Evolutionary conservation across 1,284 basidiomycete species (phyloP).

Genomic region (Moniliella sp.): DNA sequence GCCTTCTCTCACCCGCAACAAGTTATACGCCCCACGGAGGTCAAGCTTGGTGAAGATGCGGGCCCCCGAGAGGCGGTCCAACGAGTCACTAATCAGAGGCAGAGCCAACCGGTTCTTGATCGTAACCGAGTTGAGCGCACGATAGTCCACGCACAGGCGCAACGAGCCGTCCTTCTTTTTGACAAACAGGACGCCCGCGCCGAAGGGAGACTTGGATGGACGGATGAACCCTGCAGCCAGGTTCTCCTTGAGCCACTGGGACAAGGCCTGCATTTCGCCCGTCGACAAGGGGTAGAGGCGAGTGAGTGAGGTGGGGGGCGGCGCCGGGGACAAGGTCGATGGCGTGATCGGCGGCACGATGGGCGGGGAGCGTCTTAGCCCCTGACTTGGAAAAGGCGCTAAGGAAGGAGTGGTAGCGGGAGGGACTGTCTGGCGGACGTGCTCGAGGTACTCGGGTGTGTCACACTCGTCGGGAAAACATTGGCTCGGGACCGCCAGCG

Average conservation of each 20-base stretch:
- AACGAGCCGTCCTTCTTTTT: slow-evolving; percentile 15
- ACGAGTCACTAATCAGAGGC: slow-evolving; percentile 2
- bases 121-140: slow-evolving; percentile 5
- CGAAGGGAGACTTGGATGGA: slow-evolving; percentile 1
- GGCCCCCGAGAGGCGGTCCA: slow-evolving; percentile 1
- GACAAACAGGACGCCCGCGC: slow-evolving; percentile 1
- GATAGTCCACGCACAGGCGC: slow-evolving; percentile 37
- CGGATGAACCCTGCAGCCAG: slow-evolving; percentile 3
- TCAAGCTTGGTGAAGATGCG: slow-evolving; percentile 2
- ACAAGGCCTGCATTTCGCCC: slow-evolving; percentile 1
- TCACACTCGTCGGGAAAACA: no score
- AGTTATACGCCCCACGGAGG: slow-evolving; percentile 8
- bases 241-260: slow-evolving; percentile 1
- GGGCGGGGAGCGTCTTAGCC: no score
- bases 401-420: no score
- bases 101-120: slow-evolving; percentile 2
- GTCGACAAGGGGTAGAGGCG: slow-evolving; percentile 1
- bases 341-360: no score
- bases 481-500: no score
- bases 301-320: neutral
- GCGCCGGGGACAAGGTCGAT: no score
- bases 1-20: slow-evolving; percentile 31
- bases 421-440: no score
- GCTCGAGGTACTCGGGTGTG: no score
- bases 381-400: no score